Evolutionary conservation across 2,329 filamentous ascomycete species (phyloP).

Genomic region (Chaetomium globosum): DNA sequence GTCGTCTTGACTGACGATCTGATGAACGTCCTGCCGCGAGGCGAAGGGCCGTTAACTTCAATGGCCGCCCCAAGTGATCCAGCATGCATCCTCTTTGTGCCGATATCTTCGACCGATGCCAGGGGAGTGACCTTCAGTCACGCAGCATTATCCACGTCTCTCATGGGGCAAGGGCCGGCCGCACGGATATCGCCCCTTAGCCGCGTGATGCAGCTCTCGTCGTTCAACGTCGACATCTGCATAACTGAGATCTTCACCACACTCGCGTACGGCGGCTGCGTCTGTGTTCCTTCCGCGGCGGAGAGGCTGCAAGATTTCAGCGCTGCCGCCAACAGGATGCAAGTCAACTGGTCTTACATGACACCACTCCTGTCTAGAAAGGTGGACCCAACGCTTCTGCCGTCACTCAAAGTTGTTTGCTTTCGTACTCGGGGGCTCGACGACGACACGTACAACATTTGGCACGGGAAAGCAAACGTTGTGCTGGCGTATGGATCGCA

Average conservation of each 20-base stretch:
- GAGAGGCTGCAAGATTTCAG: slow-evolving; percentile 55
- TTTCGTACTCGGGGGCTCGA: slow-evolving; percentile 56
- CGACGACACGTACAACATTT: slow-evolving; percentile 51
- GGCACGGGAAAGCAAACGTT: slow-evolving; percentile 51
- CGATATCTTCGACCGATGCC: slow-evolving; percentile 58
- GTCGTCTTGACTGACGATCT: slow-evolving; percentile 40
- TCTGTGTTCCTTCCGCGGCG: slow-evolving; percentile 59
- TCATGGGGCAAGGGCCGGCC: slow-evolving; percentile 54
- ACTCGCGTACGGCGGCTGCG: slow-evolving; percentile 59
- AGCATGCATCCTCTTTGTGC: slow-evolving; percentile 65
- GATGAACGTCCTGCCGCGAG: slow-evolving; percentile 33
- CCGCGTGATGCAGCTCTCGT: slow-evolving; percentile 62
- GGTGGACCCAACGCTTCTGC: slow-evolving; percentile 44
- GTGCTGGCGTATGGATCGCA: slow-evolving; percentile 56
- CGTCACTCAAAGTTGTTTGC: slow-evolving; percentile 47
- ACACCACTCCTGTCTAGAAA: slow-evolving; percentile 61
- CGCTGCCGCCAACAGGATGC: slow-evolving; percentile 53
- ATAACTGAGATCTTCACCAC: slow-evolving; percentile 58
- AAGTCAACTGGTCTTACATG: slow-evolving; percentile 57
- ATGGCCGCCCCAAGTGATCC: slow-evolving; percentile 48
- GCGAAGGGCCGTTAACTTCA: slow-evolving; percentile 36
- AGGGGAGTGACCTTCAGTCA: slow-evolving; percentile 67
- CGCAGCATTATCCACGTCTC: slow-evolving; percentile 57
- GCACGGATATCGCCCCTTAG: slow-evolving; percentile 54
- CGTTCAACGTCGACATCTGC: slow-evolving; percentile 58